Base-by-base conservation (phyloP, 768 basidiomycete species). In the Boletus tomentosulus region DNA sequence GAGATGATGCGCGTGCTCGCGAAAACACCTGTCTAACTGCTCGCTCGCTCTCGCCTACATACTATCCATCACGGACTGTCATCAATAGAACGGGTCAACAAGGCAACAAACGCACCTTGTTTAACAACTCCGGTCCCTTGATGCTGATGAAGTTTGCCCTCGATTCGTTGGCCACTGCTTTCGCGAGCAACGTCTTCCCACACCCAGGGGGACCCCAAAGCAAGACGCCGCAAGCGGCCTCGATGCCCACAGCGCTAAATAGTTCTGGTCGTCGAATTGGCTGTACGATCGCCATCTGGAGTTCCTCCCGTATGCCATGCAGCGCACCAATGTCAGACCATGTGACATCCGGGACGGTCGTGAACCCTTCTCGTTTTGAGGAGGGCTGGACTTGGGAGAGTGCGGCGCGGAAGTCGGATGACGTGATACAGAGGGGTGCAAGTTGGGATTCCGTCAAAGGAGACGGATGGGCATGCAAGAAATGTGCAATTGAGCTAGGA, bases 161-260 rank as follows among this genome's bases (percentile, higher is more conserved):
- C 50, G 87, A 90, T 73, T 98, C 97, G 67, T 94, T 98, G 9
- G 97, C 97, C 5, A 98, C 96, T 0, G 96, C 97, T 67, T 98
- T 98, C 0, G 97, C 97, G n/a, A 99, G 75, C 28, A 99, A 66
- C 0, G 97, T 99, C 74, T 98, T 99, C 5, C 97, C 97, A 66
- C 96, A 98, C 10, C 97, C 97, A 0, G 97, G 96, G 25, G 97
- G 97, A 30, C 97, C 97, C 97, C 97, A 98, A n/a, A 98, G 73
- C 33, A 98, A 73, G 3, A 98, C 97, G 0, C 96, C 97, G 64
- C 92, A 94, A 0, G 92, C 85, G 0, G 92, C 90, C 30, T 86
- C 84, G 57, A 99, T 93, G 6, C 97, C 97, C 1, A 98, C 89
- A 10, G 81, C 80, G 44, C 73, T 83, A 71, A 99, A 99, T 3